Evolutionary conservation across 495 filamentous ascomycete genomes (phyloP).

Genomic region (Penicillium mononematosum): DNA sequence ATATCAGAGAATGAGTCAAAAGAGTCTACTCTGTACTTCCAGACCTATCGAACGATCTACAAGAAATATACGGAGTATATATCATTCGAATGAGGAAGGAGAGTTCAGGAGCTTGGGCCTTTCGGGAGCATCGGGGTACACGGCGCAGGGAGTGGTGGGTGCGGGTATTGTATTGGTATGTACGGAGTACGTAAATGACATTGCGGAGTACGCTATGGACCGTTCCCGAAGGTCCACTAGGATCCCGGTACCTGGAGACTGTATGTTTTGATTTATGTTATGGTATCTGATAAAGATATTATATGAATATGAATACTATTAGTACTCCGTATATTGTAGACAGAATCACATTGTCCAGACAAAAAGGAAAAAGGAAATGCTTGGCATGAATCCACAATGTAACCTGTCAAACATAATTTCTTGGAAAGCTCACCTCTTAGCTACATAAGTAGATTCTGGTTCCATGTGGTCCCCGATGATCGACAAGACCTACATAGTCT

Average conservation of each 20-base stretch:
- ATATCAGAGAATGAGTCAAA: neutral
- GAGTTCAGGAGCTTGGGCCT: slow-evolving; percentile 10
- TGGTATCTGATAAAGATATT: neutral
- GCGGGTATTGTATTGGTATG: neutral
- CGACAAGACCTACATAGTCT: slow-evolving; percentile 7
- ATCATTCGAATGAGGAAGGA: no score
- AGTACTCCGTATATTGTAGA: no score
- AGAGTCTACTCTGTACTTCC: no score
- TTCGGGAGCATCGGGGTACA: slow-evolving; percentile 10
- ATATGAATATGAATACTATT: neutral
- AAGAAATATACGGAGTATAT: neutral
- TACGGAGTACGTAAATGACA: neutral
- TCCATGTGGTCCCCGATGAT: neutral
- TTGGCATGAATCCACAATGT: slow-evolving; percentile 4
- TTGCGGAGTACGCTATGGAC: slow-evolving; percentile 21
- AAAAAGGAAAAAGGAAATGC: neutral
- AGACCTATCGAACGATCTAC: slow-evolving; percentile 16
- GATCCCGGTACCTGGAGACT: slow-evolving; percentile 1
- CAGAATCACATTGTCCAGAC: neutral
- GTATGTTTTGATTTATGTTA: neutral
- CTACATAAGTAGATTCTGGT: neutral
- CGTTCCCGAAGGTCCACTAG: slow-evolving; percentile 23
- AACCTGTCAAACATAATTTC: neutral
- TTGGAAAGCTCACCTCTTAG: neutral
- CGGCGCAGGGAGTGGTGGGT: neutral